Evolutionary conservation across 257 asterid genomes (phyloP), one percentile per base, ranked within the genome.

Genomic region (Plantago elongata): DNA sequence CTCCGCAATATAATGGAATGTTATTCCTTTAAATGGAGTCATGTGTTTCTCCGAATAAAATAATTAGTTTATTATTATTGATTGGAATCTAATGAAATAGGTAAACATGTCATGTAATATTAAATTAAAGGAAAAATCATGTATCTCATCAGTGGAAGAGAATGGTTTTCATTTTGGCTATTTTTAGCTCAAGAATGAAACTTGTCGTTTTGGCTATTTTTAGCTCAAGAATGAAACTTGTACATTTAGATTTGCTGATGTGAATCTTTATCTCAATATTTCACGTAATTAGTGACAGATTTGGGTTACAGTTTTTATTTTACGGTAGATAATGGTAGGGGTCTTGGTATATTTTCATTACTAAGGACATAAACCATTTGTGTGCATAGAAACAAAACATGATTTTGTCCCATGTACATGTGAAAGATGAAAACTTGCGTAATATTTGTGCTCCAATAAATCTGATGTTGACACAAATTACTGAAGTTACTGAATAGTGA

Each of bases 81-180:
- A n/a, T n/a, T n/a, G n/a, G n/a, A n/a, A n/a, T n/a, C n/a, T n/a
- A n/a, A n/a, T n/a, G n/a, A n/a, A n/a, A n/a, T n/a, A n/a, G n/a
- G n/a, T n/a, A n/a, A n/a, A n/a, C n/a, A n/a, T n/a, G n/a, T n/a
- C n/a, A n/a, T n/a, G n/a, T n/a, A n/a, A n/a, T n/a, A n/a, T n/a
- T n/a, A n/a, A n/a, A n/a, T n/a, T n/a, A n/a, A n/a, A n/a, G n/a
- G n/a, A n/a, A n/a, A n/a, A n/a, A n/a, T 65, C 13, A 17, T 27
- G 57, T 69, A 60, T 61, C 75, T 54, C 62, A 40, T 60, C 46
- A 67, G 51, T 65, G 64, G 49, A 68, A 38, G 62, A 58, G 59
- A 67, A 11, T 37, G 40, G 55, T 57, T 48, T 49, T 68, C 50
- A 9, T 50, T 66, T 7, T 34, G 14, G 34, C 38, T 48, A 54